These are phyloP conservation scores for Graphilbum fragrans DNA, from an alignment of 2,329 filamentous ascomycete species.

Conservation along the genomic window DNA sequence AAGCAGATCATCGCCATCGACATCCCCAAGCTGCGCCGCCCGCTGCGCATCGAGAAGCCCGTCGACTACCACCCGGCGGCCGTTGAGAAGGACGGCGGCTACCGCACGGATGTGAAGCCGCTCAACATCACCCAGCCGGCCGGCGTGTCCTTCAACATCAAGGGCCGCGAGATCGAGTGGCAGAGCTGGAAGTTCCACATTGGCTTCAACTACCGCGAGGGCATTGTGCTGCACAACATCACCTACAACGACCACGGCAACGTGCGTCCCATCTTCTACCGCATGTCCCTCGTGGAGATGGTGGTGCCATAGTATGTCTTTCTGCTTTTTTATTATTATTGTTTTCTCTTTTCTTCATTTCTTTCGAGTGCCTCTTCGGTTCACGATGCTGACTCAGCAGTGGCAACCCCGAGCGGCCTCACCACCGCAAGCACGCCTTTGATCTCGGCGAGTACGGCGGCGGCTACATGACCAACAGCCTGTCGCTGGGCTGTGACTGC, in stretches of 20 bases:
- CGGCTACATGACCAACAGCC: constrained; percentile 72
- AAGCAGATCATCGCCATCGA: constrained; percentile 73
- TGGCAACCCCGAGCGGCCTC: constrained; percentile 67
- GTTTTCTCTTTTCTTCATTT: background rate
- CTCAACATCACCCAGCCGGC: constrained; percentile 64
- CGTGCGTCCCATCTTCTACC: constrained; percentile 72
- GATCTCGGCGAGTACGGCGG: constrained; percentile 64
- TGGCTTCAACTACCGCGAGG: constrained; percentile 90
- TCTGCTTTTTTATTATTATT: background rate
- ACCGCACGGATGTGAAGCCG: constrained; percentile 66
- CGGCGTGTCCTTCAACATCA: constrained; percentile 71
- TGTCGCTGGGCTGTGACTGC: constrained; percentile 70
- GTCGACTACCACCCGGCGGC: constrained; percentile 71
- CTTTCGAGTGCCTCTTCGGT: background rate
- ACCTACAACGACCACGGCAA: constrained; percentile 76
- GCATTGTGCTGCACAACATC: constrained; percentile 82
- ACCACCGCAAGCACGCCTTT: constrained; percentile 72
- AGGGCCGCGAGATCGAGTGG: constrained; percentile 64
- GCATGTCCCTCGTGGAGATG: constrained; percentile 85
- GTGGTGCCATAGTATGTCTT: constrained; percentile 59
- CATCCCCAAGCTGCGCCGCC: constrained; percentile 64
- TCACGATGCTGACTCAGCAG: background rate
- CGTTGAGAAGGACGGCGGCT: constrained; percentile 63
- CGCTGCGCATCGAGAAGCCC: constrained; percentile 56
- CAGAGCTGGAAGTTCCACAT: constrained; percentile 91